Conservation (phyloP, 1,284 basidiomycete genomes). For the Lentinula novae-zelandiae region DNA sequence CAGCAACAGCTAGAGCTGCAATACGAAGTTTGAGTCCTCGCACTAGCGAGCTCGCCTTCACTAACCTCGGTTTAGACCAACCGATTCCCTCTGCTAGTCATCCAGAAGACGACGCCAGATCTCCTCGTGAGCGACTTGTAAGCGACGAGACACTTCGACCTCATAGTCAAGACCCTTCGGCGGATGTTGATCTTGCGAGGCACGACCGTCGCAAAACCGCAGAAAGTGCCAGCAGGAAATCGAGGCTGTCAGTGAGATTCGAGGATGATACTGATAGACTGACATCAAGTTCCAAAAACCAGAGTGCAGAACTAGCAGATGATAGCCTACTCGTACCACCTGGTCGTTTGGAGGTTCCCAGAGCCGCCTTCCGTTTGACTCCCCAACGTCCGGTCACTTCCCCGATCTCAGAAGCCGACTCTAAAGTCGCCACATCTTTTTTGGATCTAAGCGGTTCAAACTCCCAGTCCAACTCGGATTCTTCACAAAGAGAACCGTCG, state of each 20-base stretch:
- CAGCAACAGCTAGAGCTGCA: constrained; percentile 30
- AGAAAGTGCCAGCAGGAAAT: constrained; percentile 3
- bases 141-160: not conserved
- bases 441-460: constrained; percentile 49
- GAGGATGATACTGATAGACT: not conserved
- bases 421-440: constrained; percentile 42
- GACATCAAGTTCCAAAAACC: not conserved
- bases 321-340: constrained; percentile 4
- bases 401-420: constrained; percentile 11
- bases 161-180: not conserved
- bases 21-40: constrained; percentile 38
- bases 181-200: not conserved
- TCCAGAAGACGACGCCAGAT: not conserved
- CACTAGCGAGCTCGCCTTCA: constrained; percentile 26
- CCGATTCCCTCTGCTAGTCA: not conserved
- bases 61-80: not conserved
- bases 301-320: constrained; percentile 9
- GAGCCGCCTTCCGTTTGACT: constrained; percentile 24
- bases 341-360: constrained; percentile 1
- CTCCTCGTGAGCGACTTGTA: constrained; percentile 1
- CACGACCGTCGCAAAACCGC: not conserved
- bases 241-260: constrained; percentile 7
- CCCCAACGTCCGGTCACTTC: constrained; percentile 24
- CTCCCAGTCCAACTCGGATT: constrained; percentile 5
- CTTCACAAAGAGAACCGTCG: constrained; percentile 1